These are phyloP conservation scores for Clathrus columnatus DNA, from an alignment of 768 basidiomycete species.

Conservation along the genomic window DNA sequence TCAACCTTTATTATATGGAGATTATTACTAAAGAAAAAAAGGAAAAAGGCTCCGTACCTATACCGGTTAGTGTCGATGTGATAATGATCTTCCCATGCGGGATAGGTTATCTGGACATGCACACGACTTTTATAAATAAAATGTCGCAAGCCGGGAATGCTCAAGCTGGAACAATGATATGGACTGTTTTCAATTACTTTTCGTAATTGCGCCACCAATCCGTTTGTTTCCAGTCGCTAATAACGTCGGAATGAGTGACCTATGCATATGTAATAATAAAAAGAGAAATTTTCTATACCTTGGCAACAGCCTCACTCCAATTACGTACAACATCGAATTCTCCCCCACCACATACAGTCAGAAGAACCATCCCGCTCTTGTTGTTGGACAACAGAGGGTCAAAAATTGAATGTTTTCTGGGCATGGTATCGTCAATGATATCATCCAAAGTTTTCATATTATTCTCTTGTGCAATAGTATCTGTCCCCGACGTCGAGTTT, in stretches of 20 bases:
- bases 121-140: conserved; percentile 90
- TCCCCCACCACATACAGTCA: conserved; percentile 72
- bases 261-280: neutral
- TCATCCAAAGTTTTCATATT: neutral
- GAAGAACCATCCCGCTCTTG: conserved; percentile 43
- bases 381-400: neutral
- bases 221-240: conserved; percentile 63
- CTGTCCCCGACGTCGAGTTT: neutral
- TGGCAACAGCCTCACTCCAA: conserved; percentile 64
- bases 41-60: conserved; percentile 34
- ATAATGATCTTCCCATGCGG: conserved; percentile 83
- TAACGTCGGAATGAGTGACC: neutral
- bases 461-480: neutral
- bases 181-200: conserved; percentile 1
- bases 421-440: neutral
- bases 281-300: conserved; percentile 30
- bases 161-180: conserved; percentile 40
- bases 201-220: conserved; percentile 18
- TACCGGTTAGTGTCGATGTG: conserved; percentile 48
- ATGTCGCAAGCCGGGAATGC: conserved; percentile 86
- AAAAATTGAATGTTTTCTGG: neutral
- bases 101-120: conserved; percentile 83
- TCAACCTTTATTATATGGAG: conserved; percentile 40
- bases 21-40: neutral
- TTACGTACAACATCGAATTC: conserved; percentile 78